phyloP scores from a whole-genome alignment of 441 rosid species.

The Syzygium syzygioides region DNA sequence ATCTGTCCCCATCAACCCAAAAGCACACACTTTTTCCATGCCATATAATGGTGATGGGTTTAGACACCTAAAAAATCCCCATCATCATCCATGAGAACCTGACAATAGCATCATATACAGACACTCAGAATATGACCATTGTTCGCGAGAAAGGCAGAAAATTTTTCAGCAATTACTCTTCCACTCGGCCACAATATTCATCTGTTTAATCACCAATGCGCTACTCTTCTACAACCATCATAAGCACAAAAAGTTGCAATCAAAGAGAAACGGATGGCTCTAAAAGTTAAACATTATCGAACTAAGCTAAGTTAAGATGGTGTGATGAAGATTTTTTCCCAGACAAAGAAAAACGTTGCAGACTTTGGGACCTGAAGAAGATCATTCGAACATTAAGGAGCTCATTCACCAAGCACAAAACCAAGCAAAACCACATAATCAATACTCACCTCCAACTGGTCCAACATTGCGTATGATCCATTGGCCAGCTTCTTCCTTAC shows the following conservation, averaged over 20 bases:
- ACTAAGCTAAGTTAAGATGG: not conserved
- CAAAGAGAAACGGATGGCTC: not conserved
- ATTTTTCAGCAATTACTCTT: not conserved
- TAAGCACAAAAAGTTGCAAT: not conserved
- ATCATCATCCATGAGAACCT: not conserved
- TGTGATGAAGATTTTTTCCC: not conserved
- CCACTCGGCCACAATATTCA: not conserved
- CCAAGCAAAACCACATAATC: not conserved
- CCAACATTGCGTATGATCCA: conserved; percentile 62
- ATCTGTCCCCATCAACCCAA: not conserved
- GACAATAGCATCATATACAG: not conserved
- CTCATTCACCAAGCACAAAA: not conserved
- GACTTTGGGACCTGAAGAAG: not conserved
- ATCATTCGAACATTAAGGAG: not conserved
- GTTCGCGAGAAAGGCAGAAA: not conserved
- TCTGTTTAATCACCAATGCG: not conserved
- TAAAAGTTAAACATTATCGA: not conserved
- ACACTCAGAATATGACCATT: not conserved
- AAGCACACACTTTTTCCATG: not conserved
- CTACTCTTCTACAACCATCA: not conserved
- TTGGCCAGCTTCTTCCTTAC: conserved; percentile 77
- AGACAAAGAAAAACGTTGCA: not conserved
- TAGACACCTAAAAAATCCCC: not conserved
- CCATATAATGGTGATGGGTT: not conserved
- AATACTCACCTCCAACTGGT: conserved; percentile 70